Evolutionary conservation across 2,329 filamentous ascomycete genomes (phyloP).

Genomic region (Bimuria novae-zelandiae): DNA sequence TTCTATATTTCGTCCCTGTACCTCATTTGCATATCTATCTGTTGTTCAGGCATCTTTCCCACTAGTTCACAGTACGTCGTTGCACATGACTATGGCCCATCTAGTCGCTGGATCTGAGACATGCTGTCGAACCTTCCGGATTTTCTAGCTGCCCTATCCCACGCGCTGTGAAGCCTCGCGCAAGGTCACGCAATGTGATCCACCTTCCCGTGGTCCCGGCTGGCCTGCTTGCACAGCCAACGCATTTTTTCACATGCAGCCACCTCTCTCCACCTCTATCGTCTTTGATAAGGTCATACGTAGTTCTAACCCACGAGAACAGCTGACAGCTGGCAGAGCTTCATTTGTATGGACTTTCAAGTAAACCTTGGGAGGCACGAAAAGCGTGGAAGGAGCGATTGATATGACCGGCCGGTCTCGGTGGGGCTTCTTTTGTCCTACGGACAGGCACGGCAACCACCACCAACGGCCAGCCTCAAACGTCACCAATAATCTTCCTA

Average conservation of each 20-base stretch:
- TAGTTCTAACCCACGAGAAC: neutral
- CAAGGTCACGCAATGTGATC: neutral
- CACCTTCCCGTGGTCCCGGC: neutral
- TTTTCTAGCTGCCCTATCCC: neutral
- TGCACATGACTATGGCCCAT: neutral
- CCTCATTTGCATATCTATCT: too few relatives aligned
- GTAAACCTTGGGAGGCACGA: neutral
- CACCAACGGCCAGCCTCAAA: conserved; percentile 5
- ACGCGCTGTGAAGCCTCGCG: neutral
- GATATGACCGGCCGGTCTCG: neutral
- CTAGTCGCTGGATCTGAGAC: too few relatives aligned
- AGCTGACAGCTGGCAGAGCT: neutral
- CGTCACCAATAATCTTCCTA: neutral
- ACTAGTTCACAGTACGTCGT: neutral
- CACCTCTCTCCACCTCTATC: neutral
- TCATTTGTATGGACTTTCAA: too few relatives aligned
- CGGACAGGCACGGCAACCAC: neutral
- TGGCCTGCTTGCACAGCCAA: neutral
- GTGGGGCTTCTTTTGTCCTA: neutral
- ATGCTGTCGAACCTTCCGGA: conserved; percentile 1
- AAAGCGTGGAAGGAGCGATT: conserved; percentile 6
- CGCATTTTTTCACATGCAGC: too few relatives aligned
- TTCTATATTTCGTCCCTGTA: neutral
- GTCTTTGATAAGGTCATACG: neutral
- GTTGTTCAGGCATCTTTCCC: too few relatives aligned